Evolutionary conservation across 2,329 filamentous ascomycete species (phyloP).

Genomic region (Colletotrichum caudatum): DNA sequence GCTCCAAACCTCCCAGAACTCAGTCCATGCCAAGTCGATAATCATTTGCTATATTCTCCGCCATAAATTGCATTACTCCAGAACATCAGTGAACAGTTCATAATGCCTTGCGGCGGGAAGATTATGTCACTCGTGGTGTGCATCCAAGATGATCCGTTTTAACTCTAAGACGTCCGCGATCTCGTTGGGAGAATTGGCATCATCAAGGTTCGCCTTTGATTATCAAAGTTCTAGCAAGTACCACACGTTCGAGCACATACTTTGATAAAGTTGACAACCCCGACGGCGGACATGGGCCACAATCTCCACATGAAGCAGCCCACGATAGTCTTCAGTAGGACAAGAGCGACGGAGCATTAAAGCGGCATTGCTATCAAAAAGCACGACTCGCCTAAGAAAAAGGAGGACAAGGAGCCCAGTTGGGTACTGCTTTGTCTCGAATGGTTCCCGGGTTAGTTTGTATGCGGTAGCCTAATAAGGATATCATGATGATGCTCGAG

Average conservation of each 20-base stretch:
- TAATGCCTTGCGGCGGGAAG: neutral
- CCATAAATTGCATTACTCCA: neutral
- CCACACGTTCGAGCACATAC: neutral
- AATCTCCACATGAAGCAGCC: neutral
- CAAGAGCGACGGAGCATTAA: no score
- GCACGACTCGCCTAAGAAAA: neutral
- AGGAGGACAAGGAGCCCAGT: neutral
- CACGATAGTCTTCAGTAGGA: neutral
- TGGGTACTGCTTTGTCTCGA: neutral
- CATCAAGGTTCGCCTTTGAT: neutral
- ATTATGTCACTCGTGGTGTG: neutral
- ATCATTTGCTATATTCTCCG: neutral
- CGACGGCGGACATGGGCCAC: no score
- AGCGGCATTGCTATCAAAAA: neutral
- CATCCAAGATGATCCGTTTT: neutral
- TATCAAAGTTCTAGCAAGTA: neutral
- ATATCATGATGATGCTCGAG: neutral
- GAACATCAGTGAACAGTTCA: neutral
- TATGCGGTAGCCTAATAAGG: neutral
- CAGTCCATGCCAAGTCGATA: neutral
- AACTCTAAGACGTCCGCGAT: neutral
- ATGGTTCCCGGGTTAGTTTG: neutral
- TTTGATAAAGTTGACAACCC: neutral
- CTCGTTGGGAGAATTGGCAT: neutral
- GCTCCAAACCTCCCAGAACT: neutral